These are phyloP conservation scores for Hypoxylon sp. DNA, from an alignment of 2,329 filamentous ascomycete species.

Conservation along the genomic window DNA sequence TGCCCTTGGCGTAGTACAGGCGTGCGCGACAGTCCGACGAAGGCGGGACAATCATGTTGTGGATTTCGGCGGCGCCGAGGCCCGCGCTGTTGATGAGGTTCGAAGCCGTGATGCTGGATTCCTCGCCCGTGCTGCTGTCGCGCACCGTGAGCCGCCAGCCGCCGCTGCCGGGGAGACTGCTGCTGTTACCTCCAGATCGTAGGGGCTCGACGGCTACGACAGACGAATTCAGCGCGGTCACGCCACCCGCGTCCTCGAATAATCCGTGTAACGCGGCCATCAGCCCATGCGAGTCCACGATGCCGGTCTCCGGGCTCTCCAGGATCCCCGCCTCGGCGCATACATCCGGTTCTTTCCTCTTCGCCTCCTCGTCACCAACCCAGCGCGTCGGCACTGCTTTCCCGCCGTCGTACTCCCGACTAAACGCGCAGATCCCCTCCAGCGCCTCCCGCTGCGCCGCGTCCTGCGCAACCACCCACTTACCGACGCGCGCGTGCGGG, in stretches of 20 bases:
- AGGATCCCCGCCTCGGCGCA: slow-evolving; percentile 77
- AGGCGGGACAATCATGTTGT: slow-evolving; percentile 81
- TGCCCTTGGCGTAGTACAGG: slow-evolving; percentile 90
- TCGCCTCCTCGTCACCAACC: slow-evolving; percentile 72
- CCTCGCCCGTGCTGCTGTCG: slow-evolving; percentile 60
- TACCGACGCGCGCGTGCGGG: slow-evolving; percentile 80
- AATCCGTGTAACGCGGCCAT: slow-evolving; percentile 84
- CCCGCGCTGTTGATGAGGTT: slow-evolving; percentile 89
- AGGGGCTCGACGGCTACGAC: slow-evolving; percentile 71
- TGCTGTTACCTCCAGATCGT: slow-evolving; percentile 36
- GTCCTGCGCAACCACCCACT: slow-evolving; percentile 95
- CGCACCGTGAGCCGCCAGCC: slow-evolving; percentile 78
- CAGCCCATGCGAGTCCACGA: slow-evolving; percentile 85
- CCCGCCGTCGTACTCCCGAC: slow-evolving; percentile 51
- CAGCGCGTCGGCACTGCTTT: slow-evolving; percentile 76
- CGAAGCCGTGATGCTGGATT: slow-evolving; percentile 74
- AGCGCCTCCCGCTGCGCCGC: slow-evolving; percentile 74
- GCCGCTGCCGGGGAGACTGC: slow-evolving; percentile 56
- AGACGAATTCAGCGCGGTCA: slow-evolving; percentile 74
- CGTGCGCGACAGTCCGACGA: slow-evolving; percentile 63
- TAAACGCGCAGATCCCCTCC: slow-evolving; percentile 59
- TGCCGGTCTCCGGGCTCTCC: slow-evolving; percentile 88
- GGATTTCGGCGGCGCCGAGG: slow-evolving; percentile 78
- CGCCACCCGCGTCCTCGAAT: slow-evolving; percentile 81
- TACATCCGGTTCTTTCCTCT: slow-evolving; percentile 78